phyloP scores from a whole-genome alignment of 208 protist species.

The Vickermania ingenoplastis region DNA sequence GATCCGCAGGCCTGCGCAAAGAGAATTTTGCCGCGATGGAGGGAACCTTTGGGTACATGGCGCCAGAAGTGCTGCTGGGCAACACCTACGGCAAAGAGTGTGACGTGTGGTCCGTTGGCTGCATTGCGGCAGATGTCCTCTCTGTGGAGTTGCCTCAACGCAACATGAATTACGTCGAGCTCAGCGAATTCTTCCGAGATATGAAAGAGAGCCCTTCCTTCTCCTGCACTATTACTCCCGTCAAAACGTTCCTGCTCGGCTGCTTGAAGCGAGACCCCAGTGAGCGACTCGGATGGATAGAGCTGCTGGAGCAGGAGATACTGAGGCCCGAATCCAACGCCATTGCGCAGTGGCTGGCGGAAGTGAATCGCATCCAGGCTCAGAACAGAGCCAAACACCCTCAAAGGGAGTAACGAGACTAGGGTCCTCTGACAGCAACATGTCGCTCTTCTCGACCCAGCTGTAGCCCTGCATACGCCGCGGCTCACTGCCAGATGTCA shows the following conservation, averaged over 20 bases:
- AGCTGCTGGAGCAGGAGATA: constrained; percentile 41
- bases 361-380: background rate
- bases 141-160: constrained; percentile 45
- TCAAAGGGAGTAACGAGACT: background rate
- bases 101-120: constrained; percentile 93
- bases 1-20: constrained; percentile 52
- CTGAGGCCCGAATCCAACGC: constrained; percentile 7
- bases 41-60: constrained; percentile 87
- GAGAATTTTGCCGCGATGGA: constrained; percentile 41
- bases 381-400: background rate
- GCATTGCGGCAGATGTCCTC: constrained; percentile 88
- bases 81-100: constrained; percentile 85
- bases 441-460: background rate
- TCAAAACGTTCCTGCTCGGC: constrained; percentile 38
- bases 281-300: constrained; percentile 22
- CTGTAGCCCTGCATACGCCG: no score
- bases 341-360: background rate
- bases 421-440: background rate
- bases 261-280: constrained; percentile 59
- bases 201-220: constrained; percentile 43
- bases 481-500: no score
- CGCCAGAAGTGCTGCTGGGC: constrained; percentile 83
- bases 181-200: constrained; percentile 60
- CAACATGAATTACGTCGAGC: constrained; percentile 37
- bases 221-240: constrained; percentile 35